These are phyloP conservation scores for Dictyostelium purpureum DNA, from an alignment of 78 protist species.

Conservation along the genomic window DNA sequence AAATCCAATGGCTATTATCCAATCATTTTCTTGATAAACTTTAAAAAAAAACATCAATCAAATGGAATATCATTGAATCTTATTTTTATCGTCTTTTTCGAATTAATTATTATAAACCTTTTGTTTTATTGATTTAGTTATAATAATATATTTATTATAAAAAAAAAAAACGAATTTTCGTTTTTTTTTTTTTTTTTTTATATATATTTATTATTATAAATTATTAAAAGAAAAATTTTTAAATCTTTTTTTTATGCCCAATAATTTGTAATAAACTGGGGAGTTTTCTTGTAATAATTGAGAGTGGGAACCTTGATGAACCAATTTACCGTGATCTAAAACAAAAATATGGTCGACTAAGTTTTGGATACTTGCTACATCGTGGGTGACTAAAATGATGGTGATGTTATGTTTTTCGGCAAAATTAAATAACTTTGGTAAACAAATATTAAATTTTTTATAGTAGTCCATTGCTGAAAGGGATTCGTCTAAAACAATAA, in stretches of 20 bases:
- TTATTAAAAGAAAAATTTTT: not conserved
- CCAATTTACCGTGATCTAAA: slow-evolving; percentile 65
- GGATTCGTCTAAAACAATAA: slow-evolving; percentile 45
- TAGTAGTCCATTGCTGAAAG: slow-evolving; percentile 62
- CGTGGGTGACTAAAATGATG: slow-evolving; percentile 63
- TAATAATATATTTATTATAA: too few relatives aligned
- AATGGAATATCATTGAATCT: too few relatives aligned
- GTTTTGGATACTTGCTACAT: slow-evolving; percentile 2
- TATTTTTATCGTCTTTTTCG: too few relatives aligned
- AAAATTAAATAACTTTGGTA: slow-evolving; percentile 58
- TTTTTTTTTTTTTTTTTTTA: too few relatives aligned
- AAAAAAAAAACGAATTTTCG: too few relatives aligned
- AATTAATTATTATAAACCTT: too few relatives aligned
- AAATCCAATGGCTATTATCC: too few relatives aligned
- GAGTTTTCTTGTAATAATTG: slow-evolving; percentile 20
- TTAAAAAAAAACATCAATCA: too few relatives aligned
- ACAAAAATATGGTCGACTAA: slow-evolving; percentile 71
- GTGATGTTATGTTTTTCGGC: slow-evolving; percentile 49
- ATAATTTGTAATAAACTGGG: slow-evolving; percentile 24
- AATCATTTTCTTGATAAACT: too few relatives aligned
- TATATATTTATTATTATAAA: too few relatives aligned
- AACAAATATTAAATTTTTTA: slow-evolving; percentile 41
- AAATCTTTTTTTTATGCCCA: slow-evolving; percentile 56
- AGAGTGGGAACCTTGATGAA: slow-evolving; percentile 59
- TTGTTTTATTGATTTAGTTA: too few relatives aligned